Base-by-base conservation (phyloP, 257 asterid genomes). In the Solanum habrochaites region DNA sequence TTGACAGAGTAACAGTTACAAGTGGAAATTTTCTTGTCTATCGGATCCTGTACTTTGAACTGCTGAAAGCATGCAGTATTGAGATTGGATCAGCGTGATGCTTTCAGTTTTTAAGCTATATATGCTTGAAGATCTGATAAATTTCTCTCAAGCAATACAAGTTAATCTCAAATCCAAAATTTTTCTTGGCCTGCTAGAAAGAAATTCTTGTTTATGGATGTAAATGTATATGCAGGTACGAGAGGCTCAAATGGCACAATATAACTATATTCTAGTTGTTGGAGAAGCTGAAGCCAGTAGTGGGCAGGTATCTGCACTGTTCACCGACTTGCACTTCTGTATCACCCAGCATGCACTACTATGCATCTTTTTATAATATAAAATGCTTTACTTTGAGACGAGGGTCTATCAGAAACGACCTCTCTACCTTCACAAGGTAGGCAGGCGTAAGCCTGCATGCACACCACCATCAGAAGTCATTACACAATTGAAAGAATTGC, bases 171-270 rank as follows among this genome's bases (percentile, higher is more conserved):
- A 40, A 83, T 74, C 25, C 29, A 49, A 14, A 45, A 4, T 4
- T 58, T 85, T 25, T 40, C 47, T 81, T 52, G 49, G 71, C 32
- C 49, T 52, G 52, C 29, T 88, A 35, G 64, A 60, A 67, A n/a
- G 87, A 80, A 78, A 47, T 86, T n/a, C 72, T 62, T 67, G 45
- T 64, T 49, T 16, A 52, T 21, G 67, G 39, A 64, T 80, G 42
- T 31, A 45, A 49, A 47, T 49, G 29, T 49, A 49, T 49, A 31
- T 93, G 82, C 88, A 97, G 99, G 97, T 97, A 80, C 91, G 99
- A 85, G 99, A 97, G 93, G 99, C 99, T 90, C 98, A 97, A 87
- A 6, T 95, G 91, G 98, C 98, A 1, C 98, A 97, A 70, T 97
- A 94, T 96, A 97, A 97, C 94, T 96, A 92, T 89, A 97, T 97